Conservation (phyloP, 345 rosid genomes). For the Linum usitatissimum region DNA sequence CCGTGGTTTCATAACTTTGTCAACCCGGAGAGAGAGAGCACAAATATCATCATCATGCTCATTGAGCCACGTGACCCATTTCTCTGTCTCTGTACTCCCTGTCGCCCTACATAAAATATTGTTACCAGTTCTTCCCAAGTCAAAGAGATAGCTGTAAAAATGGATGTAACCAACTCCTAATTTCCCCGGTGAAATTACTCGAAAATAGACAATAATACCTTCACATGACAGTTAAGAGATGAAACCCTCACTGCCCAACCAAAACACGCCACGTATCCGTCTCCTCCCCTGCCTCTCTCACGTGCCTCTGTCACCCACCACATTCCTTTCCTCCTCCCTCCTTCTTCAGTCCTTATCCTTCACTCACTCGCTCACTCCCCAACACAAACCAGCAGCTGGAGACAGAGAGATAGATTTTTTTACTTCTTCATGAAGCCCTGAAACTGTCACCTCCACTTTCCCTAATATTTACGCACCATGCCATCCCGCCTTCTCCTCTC, state of each 20-base stretch:
- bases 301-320: background rate
- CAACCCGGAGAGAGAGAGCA: too few species aligned
- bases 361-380: background rate
- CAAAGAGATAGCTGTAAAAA: too few species aligned
- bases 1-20: too few species aligned
- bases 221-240: background rate
- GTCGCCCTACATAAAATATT: background rate
- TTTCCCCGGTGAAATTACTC: too few species aligned
- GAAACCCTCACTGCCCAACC: background rate
- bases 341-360: background rate
- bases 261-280: background rate
- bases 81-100: background rate
- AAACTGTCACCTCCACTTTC: background rate
- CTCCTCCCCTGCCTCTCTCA: background rate
- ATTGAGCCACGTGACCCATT: background rate
- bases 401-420: background rate
- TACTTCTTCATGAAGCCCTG: background rate
- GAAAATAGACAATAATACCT: background rate
- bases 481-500: conserved; percentile 2
- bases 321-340: background rate
- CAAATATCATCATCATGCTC: background rate
- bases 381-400: background rate
- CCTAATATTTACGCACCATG: background rate
- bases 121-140: too few species aligned
- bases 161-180: too few species aligned